Evolutionary conservation across 352 stramenopile species (phyloP).

Genomic region (Phytophthora meadii): DNA sequence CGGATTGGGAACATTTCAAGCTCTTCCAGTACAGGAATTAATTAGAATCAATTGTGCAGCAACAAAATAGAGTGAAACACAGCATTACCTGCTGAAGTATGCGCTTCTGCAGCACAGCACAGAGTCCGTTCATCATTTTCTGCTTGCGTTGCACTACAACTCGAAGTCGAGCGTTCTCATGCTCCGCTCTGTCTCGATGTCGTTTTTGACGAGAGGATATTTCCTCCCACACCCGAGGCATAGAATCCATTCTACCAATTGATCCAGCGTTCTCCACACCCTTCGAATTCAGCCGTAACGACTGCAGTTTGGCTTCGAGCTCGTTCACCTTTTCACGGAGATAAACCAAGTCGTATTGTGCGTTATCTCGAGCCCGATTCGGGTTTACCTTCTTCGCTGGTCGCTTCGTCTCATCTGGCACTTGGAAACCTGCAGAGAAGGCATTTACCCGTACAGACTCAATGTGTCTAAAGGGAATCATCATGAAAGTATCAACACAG

Average conservation of each 20-base stretch:
- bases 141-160: slow-evolving; percentile 27
- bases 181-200: slow-evolving; percentile 16
- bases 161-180: slow-evolving; percentile 29
- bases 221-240: slow-evolving; percentile 7
- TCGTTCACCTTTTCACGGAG: slow-evolving; percentile 59
- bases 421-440: slow-evolving; percentile 1
- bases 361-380: slow-evolving; percentile 27
- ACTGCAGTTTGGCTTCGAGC: slow-evolving; percentile 53
- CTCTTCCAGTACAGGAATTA: neutral
- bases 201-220: slow-evolving; percentile 4
- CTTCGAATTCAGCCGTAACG: slow-evolving; percentile 13
- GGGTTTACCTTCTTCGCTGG: slow-evolving; percentile 13
- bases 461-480: slow-evolving; percentile 1
- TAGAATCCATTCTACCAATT: too few relatives aligned
- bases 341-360: slow-evolving; percentile 67
- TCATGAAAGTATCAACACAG: neutral
- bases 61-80: too few relatives aligned
- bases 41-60: too few relatives aligned
- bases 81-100: slow-evolving; percentile 13
- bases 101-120: slow-evolving; percentile 9
- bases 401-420: neutral
- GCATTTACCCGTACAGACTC: neutral
- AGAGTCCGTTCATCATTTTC: slow-evolving; percentile 14
- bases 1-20: neutral
- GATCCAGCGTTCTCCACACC: too few relatives aligned